Percentiles rank a stretch among this genome's conserved stretches.
These are phyloP conservation scores for Tympanopsis confertula DNA, from an alignment of 2,329 filamentous ascomycete genomes.

Conservation along the genomic window DNA sequence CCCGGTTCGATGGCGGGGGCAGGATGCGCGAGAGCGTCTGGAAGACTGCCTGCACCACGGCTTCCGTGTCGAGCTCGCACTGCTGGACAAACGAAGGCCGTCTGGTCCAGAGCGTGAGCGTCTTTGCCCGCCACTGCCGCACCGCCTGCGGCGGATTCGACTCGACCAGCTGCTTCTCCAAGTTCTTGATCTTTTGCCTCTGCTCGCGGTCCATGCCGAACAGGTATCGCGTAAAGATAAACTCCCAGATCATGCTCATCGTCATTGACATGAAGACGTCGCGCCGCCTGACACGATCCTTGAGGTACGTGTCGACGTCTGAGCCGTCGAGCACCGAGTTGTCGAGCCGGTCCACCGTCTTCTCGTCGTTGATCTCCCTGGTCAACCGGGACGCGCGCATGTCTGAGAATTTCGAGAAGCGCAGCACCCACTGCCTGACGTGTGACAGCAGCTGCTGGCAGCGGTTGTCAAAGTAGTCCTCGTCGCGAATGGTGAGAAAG, in stretches of 20 bases:
- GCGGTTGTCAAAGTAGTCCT: constrained; percentile 88
- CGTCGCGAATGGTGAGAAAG: constrained; percentile 71
- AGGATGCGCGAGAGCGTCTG: constrained; percentile 74
- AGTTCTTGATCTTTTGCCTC: constrained; percentile 87
- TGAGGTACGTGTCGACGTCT: constrained; percentile 78
- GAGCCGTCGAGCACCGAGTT: constrained; percentile 89
- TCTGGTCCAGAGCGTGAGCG: constrained; percentile 75
- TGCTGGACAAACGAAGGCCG: constrained; percentile 72
- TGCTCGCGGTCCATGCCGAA: constrained; percentile 98
- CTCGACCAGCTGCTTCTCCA: constrained; percentile 84
- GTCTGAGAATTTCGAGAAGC: constrained; percentile 96
- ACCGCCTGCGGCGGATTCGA: constrained; percentile 82
- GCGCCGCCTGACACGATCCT: constrained; percentile 74
- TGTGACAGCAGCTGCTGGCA: constrained; percentile 93
- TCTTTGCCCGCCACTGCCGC: constrained; percentile 92
- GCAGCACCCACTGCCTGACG: constrained; percentile 92
- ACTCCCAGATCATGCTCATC: constrained; percentile 99
- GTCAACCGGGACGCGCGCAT: constrained; percentile 76
- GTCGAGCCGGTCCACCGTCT: constrained; percentile 86
- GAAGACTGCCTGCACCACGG: constrained; percentile 85
- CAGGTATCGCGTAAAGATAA: constrained; percentile 92
- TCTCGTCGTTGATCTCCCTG: constrained; percentile 77
- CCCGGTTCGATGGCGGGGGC: constrained; percentile 72
- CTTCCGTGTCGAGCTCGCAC: constrained; percentile 81
- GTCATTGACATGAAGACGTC: constrained; percentile 98